Evolutionary conservation across 441 rosid species (phyloP).

Genomic region (Pelargonium myrrhifolium): DNA sequence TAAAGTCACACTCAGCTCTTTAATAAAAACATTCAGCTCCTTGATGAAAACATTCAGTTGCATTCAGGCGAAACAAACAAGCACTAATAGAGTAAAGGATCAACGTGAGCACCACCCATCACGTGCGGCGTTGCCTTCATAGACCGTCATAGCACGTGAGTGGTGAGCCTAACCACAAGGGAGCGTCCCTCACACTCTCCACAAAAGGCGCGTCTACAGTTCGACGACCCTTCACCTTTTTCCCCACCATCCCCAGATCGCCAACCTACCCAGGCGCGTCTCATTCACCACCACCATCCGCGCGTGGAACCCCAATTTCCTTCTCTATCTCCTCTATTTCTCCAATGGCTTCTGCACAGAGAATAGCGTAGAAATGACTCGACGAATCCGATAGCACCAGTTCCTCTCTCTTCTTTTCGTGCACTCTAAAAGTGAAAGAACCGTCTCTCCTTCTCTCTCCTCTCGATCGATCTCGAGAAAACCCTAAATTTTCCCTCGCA

Average conservation of each 20-base stretch:
- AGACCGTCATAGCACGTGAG: not conserved
- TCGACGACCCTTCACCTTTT: not conserved
- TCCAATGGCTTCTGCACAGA: not conserved
- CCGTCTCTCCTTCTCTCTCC: not conserved
- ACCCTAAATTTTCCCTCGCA: not conserved
- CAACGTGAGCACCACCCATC: not conserved
- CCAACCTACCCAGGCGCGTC: not conserved
- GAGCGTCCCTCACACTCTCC: not conserved
- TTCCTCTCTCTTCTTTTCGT: not conserved
- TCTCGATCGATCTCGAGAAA: not conserved
- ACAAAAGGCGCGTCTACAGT: not conserved
- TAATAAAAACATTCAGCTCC: too few species aligned
- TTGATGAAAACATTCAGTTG: too few species aligned
- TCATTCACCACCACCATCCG: not conserved
- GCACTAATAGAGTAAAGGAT: too few species aligned
- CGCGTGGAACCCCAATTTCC: not conserved
- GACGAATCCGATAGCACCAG: not conserved
- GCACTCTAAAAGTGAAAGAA: not conserved
- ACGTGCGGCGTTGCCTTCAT: not conserved
- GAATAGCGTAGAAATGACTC: constrained; percentile 2
- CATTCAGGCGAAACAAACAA: too few species aligned
- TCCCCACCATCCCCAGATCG: too few species aligned
- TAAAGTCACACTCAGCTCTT: too few species aligned
- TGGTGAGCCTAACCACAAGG: constrained; percentile 1
- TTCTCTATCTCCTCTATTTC: not conserved